Conservation (phyloP, 208 protist genomes). For the Crithidia fasciculata region DNA sequence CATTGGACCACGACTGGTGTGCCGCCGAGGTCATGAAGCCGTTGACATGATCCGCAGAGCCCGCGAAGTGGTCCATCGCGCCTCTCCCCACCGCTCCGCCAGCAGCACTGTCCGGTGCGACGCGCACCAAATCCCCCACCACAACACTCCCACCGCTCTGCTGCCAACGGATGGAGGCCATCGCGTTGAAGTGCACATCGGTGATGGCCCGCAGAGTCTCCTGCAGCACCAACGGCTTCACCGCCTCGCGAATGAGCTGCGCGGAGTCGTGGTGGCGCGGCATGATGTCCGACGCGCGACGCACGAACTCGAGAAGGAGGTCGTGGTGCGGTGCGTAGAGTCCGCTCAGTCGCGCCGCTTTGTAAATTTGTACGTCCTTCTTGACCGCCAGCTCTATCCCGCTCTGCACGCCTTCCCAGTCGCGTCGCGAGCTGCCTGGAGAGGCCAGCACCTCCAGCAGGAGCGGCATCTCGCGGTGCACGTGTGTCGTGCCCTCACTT, state of each 20-base stretch:
- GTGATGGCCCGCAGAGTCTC: conserved; percentile 74
- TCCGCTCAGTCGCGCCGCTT: conserved; percentile 49
- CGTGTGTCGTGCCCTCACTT: conserved; percentile 62
- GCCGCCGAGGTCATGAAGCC: conserved; percentile 52
- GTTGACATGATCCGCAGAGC: conserved; percentile 73
- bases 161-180: conserved; percentile 74
- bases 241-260: conserved; percentile 69
- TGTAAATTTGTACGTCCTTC: conserved; percentile 48
- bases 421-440: conserved; percentile 25
- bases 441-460: conserved; percentile 57
- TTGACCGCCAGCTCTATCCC: conserved; percentile 51
- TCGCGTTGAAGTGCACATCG: conserved; percentile 85
- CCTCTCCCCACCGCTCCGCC: background rate
- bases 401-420: conserved; percentile 46
- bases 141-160: conserved; percentile 40
- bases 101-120: background rate
- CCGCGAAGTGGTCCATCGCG: conserved; percentile 57
- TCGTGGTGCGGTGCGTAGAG: conserved; percentile 79
- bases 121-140: conserved; percentile 67
- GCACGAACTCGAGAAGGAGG: conserved; percentile 78
- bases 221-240: conserved; percentile 61
- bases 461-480: conserved; percentile 61
- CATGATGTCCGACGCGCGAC: conserved; percentile 49
- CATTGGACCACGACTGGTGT: conserved; percentile 59
- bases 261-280: conserved; percentile 72